Evolutionary conservation across 305 asterid genomes (phyloP).

Genomic region (Plantago lanceolata): DNA sequence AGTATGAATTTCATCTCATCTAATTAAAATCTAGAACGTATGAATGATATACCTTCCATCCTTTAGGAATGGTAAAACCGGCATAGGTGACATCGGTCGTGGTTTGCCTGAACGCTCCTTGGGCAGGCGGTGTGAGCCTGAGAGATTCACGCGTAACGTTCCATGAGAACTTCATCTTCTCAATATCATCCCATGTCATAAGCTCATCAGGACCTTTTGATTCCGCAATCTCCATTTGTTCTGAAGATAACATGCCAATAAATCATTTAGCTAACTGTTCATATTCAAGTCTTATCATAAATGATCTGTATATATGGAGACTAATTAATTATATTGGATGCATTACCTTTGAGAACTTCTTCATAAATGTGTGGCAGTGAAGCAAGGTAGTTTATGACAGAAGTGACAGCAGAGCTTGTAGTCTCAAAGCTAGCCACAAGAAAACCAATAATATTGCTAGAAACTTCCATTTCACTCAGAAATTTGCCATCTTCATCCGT

Average conservation of each 20-base stretch:
- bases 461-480: slow-evolving; percentile 49
- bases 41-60: slow-evolving; percentile 35
- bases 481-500: slow-evolving; percentile 37
- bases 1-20: too few relatives aligned
- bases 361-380: slow-evolving; percentile 39
- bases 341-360: slow-evolving; percentile 40
- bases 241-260: slow-evolving; percentile 12
- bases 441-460: slow-evolving; percentile 40
- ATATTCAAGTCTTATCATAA: neutral
- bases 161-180: slow-evolving; percentile 44
- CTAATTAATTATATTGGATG: neutral
- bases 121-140: slow-evolving; percentile 40
- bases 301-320: neutral
- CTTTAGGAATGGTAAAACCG: slow-evolving; percentile 44
- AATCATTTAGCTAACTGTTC: neutral
- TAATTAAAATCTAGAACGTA: neutral
- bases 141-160: slow-evolving; percentile 41
- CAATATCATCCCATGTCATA: slow-evolving; percentile 42
- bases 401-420: slow-evolving; percentile 42
- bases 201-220: slow-evolving; percentile 29
- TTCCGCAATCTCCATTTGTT: slow-evolving; percentile 38
- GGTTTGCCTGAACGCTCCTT: slow-evolving; percentile 43
- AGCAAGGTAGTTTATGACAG: slow-evolving; percentile 44
- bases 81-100: slow-evolving; percentile 37
- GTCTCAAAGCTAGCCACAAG: slow-evolving; percentile 45